Evolutionary conservation across 2,329 filamentous ascomycete species (phyloP), one percentile per base, ranked within the genome.

Genomic region (Aquanectria penicillioides): DNA sequence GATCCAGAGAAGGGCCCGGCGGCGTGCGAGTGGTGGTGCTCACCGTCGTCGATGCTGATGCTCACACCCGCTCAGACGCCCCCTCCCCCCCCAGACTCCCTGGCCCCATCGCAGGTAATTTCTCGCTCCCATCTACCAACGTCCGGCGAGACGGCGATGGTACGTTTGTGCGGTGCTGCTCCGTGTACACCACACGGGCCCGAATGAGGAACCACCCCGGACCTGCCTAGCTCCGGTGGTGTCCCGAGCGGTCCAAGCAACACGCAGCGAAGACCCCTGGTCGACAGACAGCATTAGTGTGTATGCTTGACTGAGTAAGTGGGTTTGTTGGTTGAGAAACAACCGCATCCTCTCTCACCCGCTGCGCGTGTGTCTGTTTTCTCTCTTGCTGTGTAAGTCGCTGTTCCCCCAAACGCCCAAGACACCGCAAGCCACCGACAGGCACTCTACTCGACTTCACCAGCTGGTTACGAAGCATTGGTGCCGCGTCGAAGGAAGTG

Each of bases 241-340:
- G 40, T 46, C 50, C 40, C 23, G 33, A 38, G 40, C 31, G 33
- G 23, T 25, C 40, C 50, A 38, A 46, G 40, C 50, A 46, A 9
- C 40, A 38, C 31, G 26, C 26, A 5, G 26, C 26, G 28, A 36
- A 13, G 26, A 40, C 34, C 47, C 26, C 36, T 36, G 23, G 33
- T 38, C 15, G 28, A 18, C 25, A 50, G 13, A 26, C 41, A 33
- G 17, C 17, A 37, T 46, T n/a, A n/a, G n/a, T n/a, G n/a, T n/a
- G n/a, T n/a, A n/a, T n/a, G n/a, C n/a, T n/a, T n/a, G n/a, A n/a
- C n/a, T n/a, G n/a, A n/a, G n/a, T n/a, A n/a, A n/a, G n/a, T n/a
- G n/a, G n/a, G n/a, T n/a, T n/a, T n/a, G n/a, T n/a, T n/a, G n/a
- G n/a, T n/a, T n/a, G n/a, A n/a, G n/a, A n/a, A n/a, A n/a, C n/a